Evolutionary conservation across 2,329 filamentous ascomycete species (phyloP).

Genomic region (Tolypocladium tundrense): DNA sequence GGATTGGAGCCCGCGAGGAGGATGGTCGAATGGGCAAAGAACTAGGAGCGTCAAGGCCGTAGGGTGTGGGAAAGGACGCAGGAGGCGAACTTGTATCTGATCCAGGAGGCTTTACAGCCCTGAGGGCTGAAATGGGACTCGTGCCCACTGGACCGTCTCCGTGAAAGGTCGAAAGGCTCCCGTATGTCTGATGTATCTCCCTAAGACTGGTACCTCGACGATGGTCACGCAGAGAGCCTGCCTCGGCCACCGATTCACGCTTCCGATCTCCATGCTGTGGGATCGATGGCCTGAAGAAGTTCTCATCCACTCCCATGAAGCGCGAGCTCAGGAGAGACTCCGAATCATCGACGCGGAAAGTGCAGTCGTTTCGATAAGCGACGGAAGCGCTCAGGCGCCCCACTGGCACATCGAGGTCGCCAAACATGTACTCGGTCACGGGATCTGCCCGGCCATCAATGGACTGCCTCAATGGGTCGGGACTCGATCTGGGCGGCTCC

Average conservation of each 20-base stretch:
- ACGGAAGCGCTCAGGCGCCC: conserved; percentile 76
- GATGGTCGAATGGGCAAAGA: conserved; percentile 40
- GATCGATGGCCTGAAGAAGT: conserved; percentile 73
- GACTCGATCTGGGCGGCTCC: conserved; percentile 39
- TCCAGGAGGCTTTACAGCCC: conserved; percentile 52
- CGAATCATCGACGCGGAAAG: conserved; percentile 83
- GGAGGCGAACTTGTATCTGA: conserved; percentile 53
- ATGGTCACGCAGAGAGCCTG: conserved; percentile 67
- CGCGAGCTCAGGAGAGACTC: conserved; percentile 85
- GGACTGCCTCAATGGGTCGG: conserved; percentile 51
- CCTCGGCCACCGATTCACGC: conserved; percentile 34
- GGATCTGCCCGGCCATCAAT: conserved; percentile 27
- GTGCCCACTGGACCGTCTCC: conserved; percentile 68
- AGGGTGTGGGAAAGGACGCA: conserved; percentile 36
- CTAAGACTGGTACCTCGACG: conserved; percentile 33
- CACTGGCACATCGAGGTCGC: conserved; percentile 74
- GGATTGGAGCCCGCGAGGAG: conserved; percentile 23
- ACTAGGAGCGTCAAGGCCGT: conserved; percentile 35
- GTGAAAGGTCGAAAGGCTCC: conserved; percentile 82
- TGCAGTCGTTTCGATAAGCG: conserved; percentile 78
- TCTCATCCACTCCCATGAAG: conserved; percentile 85
- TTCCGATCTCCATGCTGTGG: conserved; percentile 39
- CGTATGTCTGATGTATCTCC: conserved; percentile 72
- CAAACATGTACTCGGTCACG: conserved; percentile 70
- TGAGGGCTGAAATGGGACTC: conserved; percentile 76